These are phyloP conservation scores for Baeospora myosura DNA, from an alignment of 1,284 basidiomycete genomes.

Conservation along the genomic window DNA sequence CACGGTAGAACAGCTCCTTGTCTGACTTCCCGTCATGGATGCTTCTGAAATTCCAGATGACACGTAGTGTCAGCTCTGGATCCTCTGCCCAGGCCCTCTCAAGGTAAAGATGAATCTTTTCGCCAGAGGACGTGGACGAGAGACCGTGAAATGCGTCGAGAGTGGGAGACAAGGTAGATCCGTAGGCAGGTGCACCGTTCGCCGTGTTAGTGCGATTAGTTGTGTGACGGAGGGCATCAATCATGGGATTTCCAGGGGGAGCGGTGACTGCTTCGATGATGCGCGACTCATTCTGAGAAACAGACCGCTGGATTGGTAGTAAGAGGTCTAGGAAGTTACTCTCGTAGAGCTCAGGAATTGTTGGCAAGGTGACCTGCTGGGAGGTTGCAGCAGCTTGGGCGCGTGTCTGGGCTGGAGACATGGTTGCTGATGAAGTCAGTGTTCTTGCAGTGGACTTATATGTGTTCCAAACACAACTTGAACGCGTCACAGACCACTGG, in stretches of 20 bases:
- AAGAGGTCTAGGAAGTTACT: slow-evolving; percentile 45
- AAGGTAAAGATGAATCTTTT: slow-evolving; percentile 27
- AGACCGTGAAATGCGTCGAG: slow-evolving; percentile 47
- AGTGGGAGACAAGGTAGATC: slow-evolving; percentile 38
- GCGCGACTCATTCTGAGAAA: no score
- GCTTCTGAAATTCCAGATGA: slow-evolving; percentile 56
- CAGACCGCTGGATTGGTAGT: slow-evolving; percentile 24
- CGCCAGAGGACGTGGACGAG: slow-evolving; percentile 17
- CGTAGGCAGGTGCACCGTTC: slow-evolving; percentile 40
- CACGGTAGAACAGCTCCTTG: slow-evolving; percentile 50
- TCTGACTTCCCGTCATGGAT: slow-evolving; percentile 57
- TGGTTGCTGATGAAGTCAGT: background rate
- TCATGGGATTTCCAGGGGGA: slow-evolving; percentile 37
- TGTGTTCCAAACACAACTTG: no score
- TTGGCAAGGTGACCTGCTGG: slow-evolving; percentile 33
- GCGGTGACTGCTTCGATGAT: slow-evolving; percentile 9
- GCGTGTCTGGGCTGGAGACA: background rate
- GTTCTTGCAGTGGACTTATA: background rate
- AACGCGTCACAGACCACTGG: no score
- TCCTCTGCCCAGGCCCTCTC: slow-evolving; percentile 46
- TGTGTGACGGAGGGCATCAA: slow-evolving; percentile 39
- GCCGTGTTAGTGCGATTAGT: slow-evolving; percentile 35
- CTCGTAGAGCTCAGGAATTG: slow-evolving; percentile 44
- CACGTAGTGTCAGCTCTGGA: slow-evolving; percentile 40
- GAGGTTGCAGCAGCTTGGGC: slow-evolving; percentile 11